phyloP scores from a whole-genome alignment of 257 asterid species.

The Perilla frutescens region DNA sequence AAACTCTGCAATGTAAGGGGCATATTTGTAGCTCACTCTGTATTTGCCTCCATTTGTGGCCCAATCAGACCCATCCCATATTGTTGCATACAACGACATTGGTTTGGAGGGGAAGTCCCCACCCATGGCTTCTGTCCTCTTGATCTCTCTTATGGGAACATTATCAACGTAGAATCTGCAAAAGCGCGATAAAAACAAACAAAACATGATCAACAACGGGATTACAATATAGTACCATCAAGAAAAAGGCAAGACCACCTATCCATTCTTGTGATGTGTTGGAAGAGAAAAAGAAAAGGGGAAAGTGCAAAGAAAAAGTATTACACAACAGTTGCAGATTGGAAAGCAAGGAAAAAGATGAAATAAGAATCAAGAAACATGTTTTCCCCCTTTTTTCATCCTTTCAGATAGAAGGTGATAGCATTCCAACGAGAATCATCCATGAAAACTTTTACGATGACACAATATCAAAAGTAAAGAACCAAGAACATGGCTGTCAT shows the following conservation, averaged over 20 bases:
- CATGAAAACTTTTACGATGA: constrained; percentile 9
- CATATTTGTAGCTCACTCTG: constrained; percentile 71
- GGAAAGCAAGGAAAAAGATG: constrained; percentile 18
- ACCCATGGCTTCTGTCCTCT: constrained; percentile 69
- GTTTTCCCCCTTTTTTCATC: constrained; percentile 13
- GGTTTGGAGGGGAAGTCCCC: constrained; percentile 91
- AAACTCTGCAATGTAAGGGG: constrained; percentile 70
- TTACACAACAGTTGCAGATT: constrained; percentile 26
- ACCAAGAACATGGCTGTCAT: background rate
- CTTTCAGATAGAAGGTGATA: constrained; percentile 12
- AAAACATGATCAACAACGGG: constrained; percentile 25
- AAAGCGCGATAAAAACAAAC: constrained; percentile 36
- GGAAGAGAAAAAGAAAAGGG: background rate
- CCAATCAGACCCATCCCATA: constrained; percentile 95
- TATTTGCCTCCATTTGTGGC: constrained; percentile 87
- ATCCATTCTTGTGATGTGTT: constrained; percentile 29
- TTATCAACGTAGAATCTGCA: constrained; percentile 82
- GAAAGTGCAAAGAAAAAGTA: constrained; percentile 29
- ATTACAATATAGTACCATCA: constrained; percentile 9
- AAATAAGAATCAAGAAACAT: constrained; percentile 21
- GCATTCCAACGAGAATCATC: constrained; percentile 2
- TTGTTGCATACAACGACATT: constrained; percentile 80
- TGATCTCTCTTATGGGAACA: constrained; percentile 81
- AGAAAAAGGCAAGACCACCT: constrained; percentile 22
- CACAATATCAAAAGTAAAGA: constrained; percentile 1